A percentile compares a stretch with the other conserved stretches of the same genome.
These are phyloP conservation scores for Phytophthora quininea DNA, from an alignment of 352 stramenopile species.

Conservation along the genomic window DNA sequence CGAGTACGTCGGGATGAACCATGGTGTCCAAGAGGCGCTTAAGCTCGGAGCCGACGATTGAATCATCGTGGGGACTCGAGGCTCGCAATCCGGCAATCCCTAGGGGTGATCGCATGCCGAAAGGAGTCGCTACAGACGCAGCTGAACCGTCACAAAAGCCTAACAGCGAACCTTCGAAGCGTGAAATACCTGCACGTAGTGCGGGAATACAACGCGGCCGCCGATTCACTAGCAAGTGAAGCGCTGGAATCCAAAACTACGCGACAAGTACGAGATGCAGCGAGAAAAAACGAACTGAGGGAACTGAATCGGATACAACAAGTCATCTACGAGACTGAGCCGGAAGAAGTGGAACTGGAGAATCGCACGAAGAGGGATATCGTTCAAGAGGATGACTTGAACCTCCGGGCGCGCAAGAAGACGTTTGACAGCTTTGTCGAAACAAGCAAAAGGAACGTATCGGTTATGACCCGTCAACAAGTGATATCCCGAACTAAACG, in stretches of 20 bases:
- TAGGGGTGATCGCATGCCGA: conserved; percentile 8
- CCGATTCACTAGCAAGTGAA: conserved; percentile 10
- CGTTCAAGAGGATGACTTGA: no score
- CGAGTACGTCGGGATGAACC: conserved; percentile 28
- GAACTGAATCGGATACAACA: conserved; percentile 5
- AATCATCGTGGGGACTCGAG: conserved; percentile 21
- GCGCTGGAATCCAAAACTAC: conserved; percentile 1
- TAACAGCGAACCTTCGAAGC: background rate
- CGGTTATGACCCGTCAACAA: conserved; percentile 2
- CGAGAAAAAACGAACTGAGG: background rate
- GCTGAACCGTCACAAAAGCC: conserved; percentile 2
- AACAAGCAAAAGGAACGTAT: no score
- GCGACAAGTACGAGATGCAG: conserved; percentile 1
- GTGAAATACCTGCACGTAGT: conserved; percentile 9
- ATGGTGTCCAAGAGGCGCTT: conserved; percentile 2
- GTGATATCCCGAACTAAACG: background rate
- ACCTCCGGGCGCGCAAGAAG: background rate
- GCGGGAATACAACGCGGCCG: conserved; percentile 6
- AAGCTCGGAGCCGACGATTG: conserved; percentile 3
- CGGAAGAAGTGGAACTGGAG: background rate
- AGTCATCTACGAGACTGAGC: conserved; percentile 5
- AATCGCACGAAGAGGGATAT: background rate
- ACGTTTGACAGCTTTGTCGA: conserved; percentile 3
- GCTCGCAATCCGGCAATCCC: conserved; percentile 23
- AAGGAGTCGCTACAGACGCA: conserved; percentile 7